Evolutionary conservation across 257 asterid genomes (phyloP), one percentile per base, ranked within the genome.

Genomic region (Scutellaria minor): DNA sequence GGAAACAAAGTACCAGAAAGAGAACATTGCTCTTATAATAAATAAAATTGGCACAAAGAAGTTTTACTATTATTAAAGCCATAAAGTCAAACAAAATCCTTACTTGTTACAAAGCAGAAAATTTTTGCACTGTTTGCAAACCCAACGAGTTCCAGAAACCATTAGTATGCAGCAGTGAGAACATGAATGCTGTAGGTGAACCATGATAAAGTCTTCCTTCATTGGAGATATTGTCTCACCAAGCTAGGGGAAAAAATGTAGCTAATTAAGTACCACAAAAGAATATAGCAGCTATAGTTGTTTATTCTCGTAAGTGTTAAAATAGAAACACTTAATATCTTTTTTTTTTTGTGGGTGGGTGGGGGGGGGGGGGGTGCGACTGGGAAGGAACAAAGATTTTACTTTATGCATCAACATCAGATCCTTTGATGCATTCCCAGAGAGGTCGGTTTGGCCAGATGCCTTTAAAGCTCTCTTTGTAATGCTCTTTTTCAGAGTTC

Each of bases 171-270:
- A 88, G 84, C 99, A 95, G 80, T 95, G 98, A 31, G 85, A 80
- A 78, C 99, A 95, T 18, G 98, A 81, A 66, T 86, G 84, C 80
- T 95, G 99, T 70, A 95, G 81, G 88, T 95, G 98, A 79, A 95
- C 98, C 99, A 95, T 95, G 83, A 95, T 95, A 76, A 95, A 95
- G 72, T 95, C 99, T 85, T 95, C 99, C 86, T 92, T 95, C 98
- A 95, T 90, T 1, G 96, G 92, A 54, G 82, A 82, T 75, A 95
- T 95, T 63, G 98, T 90, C 81, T 90, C 99, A 48, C 99, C 98
- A 80, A 95, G 99, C 99, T 95, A 80, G 68, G 65, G 63, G 63
- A 37, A 10, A 52, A 45, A 44, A 63, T 24, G 52, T 52, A 48
- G 31, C 58, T 41, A 27, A 10, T 42, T 41, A 37, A 50, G 53